Evolutionary conservation across 2,329 filamentous ascomycete genomes (phyloP), one percentile per base, ranked within the genome.

Genomic region (Trichoderma atroviride): DNA sequence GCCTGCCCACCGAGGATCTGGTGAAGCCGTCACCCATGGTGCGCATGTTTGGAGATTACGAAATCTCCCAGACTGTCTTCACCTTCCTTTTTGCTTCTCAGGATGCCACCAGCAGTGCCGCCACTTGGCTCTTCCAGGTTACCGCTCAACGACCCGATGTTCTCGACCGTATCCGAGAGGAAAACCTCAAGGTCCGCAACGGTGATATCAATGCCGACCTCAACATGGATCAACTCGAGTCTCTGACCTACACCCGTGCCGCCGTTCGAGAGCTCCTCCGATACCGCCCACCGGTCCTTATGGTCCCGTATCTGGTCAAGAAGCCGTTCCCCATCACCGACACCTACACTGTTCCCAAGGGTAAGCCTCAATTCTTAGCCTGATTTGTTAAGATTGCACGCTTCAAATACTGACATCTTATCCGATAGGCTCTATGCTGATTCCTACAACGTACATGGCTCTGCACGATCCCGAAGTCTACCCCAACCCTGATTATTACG

Each of bases 1-100:
- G 93, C 70, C 84, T 90, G 72, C 83, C 85, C 31, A 88, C 89
- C 58, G 89, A 93, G 70, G 83, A 86, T 19, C 81, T 91, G 7
- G 89, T 92, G 81, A 97, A 97, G 87, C 95, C 95, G 64, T 82
- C 88, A 24, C 92, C 92, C 74, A 79, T 97, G 33, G 87, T 98
- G 68, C 92, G 95, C 77, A 89, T 92, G 74, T 98, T 97, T 81
- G 90, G 87, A 81, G 92, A 98, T 79, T 92, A 91, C 76, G 94
- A 98, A 81, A 97, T 98, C 76, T 87, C 93, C 69, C 92, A 96
- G 85, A 97, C 95, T 29, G 80, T 98, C 77, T 97, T 97, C 83
- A 97, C 95, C 61, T 97, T 98, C 85, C 86, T 98, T 71, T 98
- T 98, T 81, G 95, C 96, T 71, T 97, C 94, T 4, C 96, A 98